Conservation (phyloP, 306 rosid species). For the Malus asiatica region DNA sequence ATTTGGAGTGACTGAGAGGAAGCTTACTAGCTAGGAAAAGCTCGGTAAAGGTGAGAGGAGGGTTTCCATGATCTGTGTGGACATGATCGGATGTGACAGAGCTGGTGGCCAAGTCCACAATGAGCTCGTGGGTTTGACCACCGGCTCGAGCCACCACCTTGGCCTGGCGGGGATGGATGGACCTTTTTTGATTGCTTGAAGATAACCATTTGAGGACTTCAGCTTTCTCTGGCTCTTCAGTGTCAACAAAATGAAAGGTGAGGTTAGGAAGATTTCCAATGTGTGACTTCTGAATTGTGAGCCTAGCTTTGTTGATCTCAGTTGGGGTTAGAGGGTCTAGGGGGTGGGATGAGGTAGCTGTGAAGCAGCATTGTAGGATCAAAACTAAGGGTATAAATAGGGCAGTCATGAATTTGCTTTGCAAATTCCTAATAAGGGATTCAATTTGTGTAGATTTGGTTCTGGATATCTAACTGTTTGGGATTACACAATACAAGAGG, state of each 20-base stretch:
- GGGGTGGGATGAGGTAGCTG: slow-evolving; percentile 44
- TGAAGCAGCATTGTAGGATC: slow-evolving; percentile 26
- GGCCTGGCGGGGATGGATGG: slow-evolving; percentile 47
- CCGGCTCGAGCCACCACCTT: slow-evolving; percentile 59
- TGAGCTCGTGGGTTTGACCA: slow-evolving; percentile 53
- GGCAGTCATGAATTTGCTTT: slow-evolving; percentile 31
- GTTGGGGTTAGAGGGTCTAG: slow-evolving; percentile 62
- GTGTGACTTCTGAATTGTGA: slow-evolving; percentile 41
- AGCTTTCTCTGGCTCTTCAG: slow-evolving; percentile 68
- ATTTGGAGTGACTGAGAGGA: slow-evolving; percentile 49
- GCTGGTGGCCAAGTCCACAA: slow-evolving; percentile 43
- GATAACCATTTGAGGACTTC: slow-evolving; percentile 65
- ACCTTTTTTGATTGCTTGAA: slow-evolving; percentile 21
- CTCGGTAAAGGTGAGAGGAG: slow-evolving; percentile 63
- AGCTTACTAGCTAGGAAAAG: slow-evolving; percentile 61
- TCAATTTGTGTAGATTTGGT: background rate
- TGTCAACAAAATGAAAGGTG: slow-evolving; percentile 62
- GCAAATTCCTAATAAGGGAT: background rate
- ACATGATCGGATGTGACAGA: slow-evolving; percentile 44
- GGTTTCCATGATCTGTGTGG: slow-evolving; percentile 66
- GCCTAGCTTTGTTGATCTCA: slow-evolving; percentile 54
- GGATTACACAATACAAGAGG: background rate
- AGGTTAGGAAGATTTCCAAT: slow-evolving; percentile 62
- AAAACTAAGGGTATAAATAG: slow-evolving; percentile 24
- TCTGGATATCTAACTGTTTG: background rate